Base-by-base conservation (phyloP, 2,329 filamentous ascomycete genomes). In the Cadophora luteo-olivacea region DNA sequence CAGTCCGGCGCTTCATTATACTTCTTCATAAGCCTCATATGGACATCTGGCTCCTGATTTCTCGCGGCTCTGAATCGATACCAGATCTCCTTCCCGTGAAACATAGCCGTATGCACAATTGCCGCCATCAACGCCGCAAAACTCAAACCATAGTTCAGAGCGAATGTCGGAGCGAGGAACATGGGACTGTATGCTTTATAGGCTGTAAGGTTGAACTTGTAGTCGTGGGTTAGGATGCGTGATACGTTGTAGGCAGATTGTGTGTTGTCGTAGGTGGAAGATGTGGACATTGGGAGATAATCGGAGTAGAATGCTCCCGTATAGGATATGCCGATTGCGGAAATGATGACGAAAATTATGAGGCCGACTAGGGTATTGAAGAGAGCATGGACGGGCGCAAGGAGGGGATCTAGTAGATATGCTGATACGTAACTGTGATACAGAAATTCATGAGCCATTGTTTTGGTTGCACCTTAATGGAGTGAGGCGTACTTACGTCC, bases 381-480 rank as follows among this genome's bases (percentile, higher is more conserved):
- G 70, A 92, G 92, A 7, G 90, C 91, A 75, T 90, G 87, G 86
- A 89, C 92, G 4, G 91, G 91, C 2, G 89, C 86, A 55, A 92
- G 89, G 48, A 91, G 79, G 3, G 89, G 73, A 45, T 73, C 91
- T 36, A 87, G 86, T 63, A 93, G 58, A 89, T 91, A 73, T 29
- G 54, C 69, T 36, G 70, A 69, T 57, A 73, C 68, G 41, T 72
- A 73, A 41, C 71, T 71, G 32, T 14, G 33, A 5, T 3, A 5
- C 5, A 29, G 29, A 29, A 49, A 19, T 19, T 49, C 8, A 19
- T 45, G 64, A 66, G 66, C 16, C 4, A 45, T 2, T 16, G 12
- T 5, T 3, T 41, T 64, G 62, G 92, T 11, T 24, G 33, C 22
- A 19, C 3, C 9, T 57, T 36, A 1, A 9, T 7, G 36, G 36